Evolutionary conservation across 371 early-diverging fungal genomes (phyloP).

Genomic region (Mortierella sp.): DNA sequence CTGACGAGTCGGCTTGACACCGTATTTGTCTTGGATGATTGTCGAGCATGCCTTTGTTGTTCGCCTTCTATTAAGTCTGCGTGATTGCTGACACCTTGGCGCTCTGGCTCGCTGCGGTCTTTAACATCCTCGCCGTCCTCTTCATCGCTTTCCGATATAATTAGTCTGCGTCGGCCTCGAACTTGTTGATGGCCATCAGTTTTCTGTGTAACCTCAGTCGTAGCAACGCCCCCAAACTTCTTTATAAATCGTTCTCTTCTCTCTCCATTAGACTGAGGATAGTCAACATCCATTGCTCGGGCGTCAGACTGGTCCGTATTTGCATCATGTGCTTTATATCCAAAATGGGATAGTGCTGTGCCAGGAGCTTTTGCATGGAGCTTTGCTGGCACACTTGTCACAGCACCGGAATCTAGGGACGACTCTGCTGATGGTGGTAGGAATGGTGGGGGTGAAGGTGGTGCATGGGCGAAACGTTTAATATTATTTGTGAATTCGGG

Average conservation of each 20-base stretch:
- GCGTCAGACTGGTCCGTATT: background rate
- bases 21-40: background rate
- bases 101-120: background rate
- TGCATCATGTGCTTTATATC: slow-evolving; percentile 3
- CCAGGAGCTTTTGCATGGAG: background rate
- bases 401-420: background rate
- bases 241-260: slow-evolving; percentile 28
- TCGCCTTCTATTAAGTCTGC: background rate
- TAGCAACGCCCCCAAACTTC: slow-evolving; percentile 27
- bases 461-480: slow-evolving; percentile 5
- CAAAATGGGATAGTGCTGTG: slow-evolving; percentile 15
- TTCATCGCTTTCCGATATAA: slow-evolving; percentile 36
- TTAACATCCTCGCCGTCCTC: background rate
- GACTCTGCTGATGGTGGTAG: background rate
- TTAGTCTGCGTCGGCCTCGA: slow-evolving; percentile 16
- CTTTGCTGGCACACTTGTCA: background rate
- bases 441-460: background rate
- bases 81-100: background rate
- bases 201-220: background rate
- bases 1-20: slow-evolving; percentile 6
- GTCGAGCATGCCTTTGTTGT: background rate
- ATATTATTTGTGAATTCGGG: slow-evolving; percentile 12
- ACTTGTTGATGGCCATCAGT: background rate
- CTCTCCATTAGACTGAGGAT: slow-evolving; percentile 11
- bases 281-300: background rate